These are phyloP conservation scores for Taxawa tesnikishii DNA, from an alignment of 2,329 filamentous ascomycete species.

Conservation along the genomic window DNA sequence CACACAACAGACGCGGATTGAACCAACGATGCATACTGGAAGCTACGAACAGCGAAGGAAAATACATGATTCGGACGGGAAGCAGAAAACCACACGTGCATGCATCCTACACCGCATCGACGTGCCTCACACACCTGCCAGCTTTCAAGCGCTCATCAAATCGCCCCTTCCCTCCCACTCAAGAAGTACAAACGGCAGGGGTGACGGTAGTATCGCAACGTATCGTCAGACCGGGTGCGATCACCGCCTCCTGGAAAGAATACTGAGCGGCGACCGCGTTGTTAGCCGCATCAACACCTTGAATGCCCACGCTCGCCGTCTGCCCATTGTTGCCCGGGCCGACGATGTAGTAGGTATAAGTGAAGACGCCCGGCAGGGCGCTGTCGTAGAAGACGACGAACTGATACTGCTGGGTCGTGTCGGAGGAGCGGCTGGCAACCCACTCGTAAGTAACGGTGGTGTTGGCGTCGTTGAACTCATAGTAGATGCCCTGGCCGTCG, in stretches of 20 bases:
- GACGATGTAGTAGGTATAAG: conserved; percentile 16
- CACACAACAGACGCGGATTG: no score
- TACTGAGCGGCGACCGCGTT: conserved; percentile 13
- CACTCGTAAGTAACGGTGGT: conserved; percentile 18
- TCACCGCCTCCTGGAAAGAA: conserved; percentile 7
- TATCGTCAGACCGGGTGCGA: conserved; percentile 12
- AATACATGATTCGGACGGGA: no score
- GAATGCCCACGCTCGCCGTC: conserved; percentile 7
- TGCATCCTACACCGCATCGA: no score
- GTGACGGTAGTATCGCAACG: conserved; percentile 13
- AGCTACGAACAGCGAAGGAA: no score
- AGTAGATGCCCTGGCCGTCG: conserved; percentile 19
- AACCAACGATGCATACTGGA: no score
- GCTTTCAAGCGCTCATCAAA: no score
- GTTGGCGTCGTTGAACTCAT: conserved; percentile 12
- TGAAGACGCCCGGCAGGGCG: conserved; percentile 15
- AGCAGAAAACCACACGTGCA: no score
- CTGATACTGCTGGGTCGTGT: conserved; percentile 14
- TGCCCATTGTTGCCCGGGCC: conserved; percentile 8
- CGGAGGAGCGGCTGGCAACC: conserved; percentile 12
- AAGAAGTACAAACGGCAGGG: no score
- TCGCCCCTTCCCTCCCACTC: no score
- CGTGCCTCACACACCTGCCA: no score
- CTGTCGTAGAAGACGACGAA: conserved; percentile 19
- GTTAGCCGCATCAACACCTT: conserved; percentile 10